These are phyloP conservation scores for Amanita exitialis DNA, from an alignment of 768 basidiomycete species.

Conservation along the genomic window DNA sequence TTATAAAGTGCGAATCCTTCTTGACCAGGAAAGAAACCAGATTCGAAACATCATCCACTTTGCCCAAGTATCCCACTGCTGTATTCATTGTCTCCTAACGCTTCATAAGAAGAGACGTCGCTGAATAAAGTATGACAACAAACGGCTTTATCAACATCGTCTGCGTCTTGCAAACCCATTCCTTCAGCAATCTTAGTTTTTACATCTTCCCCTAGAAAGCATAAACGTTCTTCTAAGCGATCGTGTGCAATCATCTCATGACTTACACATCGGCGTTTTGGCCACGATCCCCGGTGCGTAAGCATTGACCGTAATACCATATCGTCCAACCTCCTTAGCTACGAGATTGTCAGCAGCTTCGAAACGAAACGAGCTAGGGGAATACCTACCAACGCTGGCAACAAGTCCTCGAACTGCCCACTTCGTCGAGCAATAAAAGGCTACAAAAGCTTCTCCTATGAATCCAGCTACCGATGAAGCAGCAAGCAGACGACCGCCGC, in stretches of 20 bases:
- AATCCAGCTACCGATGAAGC: conserved; percentile 30
- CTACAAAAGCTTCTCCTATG: conserved; percentile 8
- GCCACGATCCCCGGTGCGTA: conserved; percentile 17
- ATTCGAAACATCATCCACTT: conserved; percentile 19
- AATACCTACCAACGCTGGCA: conserved; percentile 14
- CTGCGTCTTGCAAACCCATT: not conserved
- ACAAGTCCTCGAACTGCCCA: conserved; percentile 30
- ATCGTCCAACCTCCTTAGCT: conserved; percentile 15
- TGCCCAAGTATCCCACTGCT: conserved; percentile 8
- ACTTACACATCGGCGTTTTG: conserved; percentile 1
- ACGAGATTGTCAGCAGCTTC: not conserved
- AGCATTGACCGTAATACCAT: conserved; percentile 21
- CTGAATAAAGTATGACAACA: not conserved
- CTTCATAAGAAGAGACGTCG: not conserved
- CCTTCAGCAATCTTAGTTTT: not conserved
- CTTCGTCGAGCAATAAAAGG: conserved; percentile 24
- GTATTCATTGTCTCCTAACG: not conserved
- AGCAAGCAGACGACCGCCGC: conserved; percentile 33
- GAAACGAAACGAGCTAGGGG: not conserved
- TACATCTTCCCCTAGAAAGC: not conserved
- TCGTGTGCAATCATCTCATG: not conserved
- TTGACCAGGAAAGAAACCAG: conserved; percentile 23
- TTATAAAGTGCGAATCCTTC: conserved; percentile 21
- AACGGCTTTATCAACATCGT: not conserved
- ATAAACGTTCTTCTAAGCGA: not conserved